phyloP scores from a whole-genome alignment of 768 basidiomycete species.

The Boletus fagicola region DNA sequence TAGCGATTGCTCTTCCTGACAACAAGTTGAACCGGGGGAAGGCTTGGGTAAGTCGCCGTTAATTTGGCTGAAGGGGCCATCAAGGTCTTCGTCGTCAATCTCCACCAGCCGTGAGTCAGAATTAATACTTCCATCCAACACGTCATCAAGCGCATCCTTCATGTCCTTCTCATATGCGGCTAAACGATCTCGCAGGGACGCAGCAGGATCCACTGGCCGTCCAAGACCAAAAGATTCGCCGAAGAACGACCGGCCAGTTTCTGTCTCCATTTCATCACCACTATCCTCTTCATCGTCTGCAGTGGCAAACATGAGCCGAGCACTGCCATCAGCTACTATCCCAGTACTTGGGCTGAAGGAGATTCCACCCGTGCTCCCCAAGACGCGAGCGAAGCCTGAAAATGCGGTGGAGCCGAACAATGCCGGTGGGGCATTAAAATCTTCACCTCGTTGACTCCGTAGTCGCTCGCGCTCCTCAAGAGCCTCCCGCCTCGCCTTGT shows the following conservation, averaged over 20 bases:
- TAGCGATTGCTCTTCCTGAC: constrained; percentile 10
- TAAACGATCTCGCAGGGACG: constrained; percentile 57
- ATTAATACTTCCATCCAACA: constrained; percentile 16
- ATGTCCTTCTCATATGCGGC: constrained; percentile 60
- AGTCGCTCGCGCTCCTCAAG: constrained; percentile 47
- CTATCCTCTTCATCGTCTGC: constrained; percentile 62
- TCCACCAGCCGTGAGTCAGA: constrained; percentile 28
- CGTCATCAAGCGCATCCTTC: constrained; percentile 35
- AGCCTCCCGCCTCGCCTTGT: constrained; percentile 60
- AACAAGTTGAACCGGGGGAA: constrained; percentile 25
- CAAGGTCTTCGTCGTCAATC: constrained; percentile 35
- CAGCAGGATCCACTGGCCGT: constrained; percentile 52
- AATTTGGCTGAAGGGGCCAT: constrained; percentile 27
- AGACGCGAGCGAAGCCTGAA: constrained; percentile 52
- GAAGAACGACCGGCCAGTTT: constrained; percentile 44
- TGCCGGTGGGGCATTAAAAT: constrained; percentile 21
- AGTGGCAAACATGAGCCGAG: constrained; percentile 57
- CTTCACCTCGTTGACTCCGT: constrained; percentile 37
- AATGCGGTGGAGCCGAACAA: constrained; percentile 39
- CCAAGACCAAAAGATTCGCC: constrained; percentile 45
- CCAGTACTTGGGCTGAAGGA: constrained; percentile 58
- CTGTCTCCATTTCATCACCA: constrained; percentile 45
- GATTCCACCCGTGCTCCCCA: constrained; percentile 60
- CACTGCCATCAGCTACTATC: constrained; percentile 47
- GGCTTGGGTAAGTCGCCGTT: constrained; percentile 37